phyloP scores from a whole-genome alignment of 2,329 filamentous ascomycete genomes.

The Cadophora luteo-olivacea region DNA sequence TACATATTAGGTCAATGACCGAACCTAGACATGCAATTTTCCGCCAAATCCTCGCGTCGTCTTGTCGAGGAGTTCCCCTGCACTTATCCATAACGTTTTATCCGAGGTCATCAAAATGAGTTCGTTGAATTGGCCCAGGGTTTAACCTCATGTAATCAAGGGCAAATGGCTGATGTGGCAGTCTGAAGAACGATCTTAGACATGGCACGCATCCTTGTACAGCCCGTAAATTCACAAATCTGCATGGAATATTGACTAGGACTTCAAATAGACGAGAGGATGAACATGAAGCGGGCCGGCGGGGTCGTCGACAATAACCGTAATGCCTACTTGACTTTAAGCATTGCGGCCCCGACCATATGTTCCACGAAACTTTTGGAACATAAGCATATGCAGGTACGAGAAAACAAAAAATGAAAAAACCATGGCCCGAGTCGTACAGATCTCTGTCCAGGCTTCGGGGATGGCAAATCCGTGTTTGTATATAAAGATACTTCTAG shows the following conservation, averaged over 20 bases:
- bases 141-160: not conserved
- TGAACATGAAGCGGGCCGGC: constrained; percentile 2
- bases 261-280: not conserved
- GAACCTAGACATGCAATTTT: too few relatives aligned
- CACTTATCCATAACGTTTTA: too few relatives aligned
- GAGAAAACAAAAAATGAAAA: not conserved
- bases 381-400: constrained; percentile 7
- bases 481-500: not conserved
- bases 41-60: not conserved
- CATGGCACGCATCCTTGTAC: not conserved
- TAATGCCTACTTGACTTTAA: constrained; percentile 1
- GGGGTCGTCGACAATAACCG: constrained; percentile 1
- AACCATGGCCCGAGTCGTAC: not conserved
- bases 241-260: not conserved
- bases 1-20: too few relatives aligned
- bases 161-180: not conserved
- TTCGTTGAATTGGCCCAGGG: not conserved
- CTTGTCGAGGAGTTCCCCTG: too few relatives aligned
- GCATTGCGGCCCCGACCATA: constrained; percentile 7
- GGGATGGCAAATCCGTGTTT: not conserved
- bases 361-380: not conserved
- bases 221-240: not conserved
- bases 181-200: not conserved
- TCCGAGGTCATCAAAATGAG: not conserved
- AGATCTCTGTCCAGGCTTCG: not conserved